Conservation (phyloP, 2,329 filamentous ascomycete species). For the Fusarium nelsonii region DNA sequence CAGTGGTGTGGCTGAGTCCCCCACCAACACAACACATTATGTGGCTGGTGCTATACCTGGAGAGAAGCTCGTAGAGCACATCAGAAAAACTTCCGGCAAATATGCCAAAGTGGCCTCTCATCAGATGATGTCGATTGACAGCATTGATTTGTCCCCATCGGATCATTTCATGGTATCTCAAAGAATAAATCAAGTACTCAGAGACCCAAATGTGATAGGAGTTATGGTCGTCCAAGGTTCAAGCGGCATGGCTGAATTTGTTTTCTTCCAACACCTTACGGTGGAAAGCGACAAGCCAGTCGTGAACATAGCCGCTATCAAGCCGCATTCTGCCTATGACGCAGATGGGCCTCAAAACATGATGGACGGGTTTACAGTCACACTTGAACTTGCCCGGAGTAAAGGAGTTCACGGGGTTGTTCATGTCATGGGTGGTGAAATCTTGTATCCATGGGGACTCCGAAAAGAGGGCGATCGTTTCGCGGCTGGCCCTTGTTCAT, state of each 20-base stretch:
- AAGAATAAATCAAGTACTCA: not conserved
- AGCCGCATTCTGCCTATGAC: not conserved
- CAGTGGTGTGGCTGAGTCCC: not conserved
- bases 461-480: not conserved
- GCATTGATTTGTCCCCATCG: not conserved
- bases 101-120: not conserved
- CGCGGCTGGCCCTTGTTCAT: too few relatives aligned
- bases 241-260: not conserved
- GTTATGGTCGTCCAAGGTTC: not conserved
- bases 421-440: not conserved
- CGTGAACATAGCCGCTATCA: not conserved
- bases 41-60: not conserved
- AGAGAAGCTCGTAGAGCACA: not conserved
- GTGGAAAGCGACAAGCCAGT: not conserved
- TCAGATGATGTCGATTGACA: slow-evolving; percentile 1
- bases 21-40: slow-evolving; percentile 1
- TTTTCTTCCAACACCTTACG: not conserved
- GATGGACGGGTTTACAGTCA: not conserved
- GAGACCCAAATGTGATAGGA: not conserved
- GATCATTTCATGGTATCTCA: not conserved
- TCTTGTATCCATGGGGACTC: not conserved
- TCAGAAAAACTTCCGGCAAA: not conserved
- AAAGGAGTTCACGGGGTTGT: not conserved
- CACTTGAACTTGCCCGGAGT: not conserved
- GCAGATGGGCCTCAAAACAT: not conserved